phyloP scores from a whole-genome alignment of 108 stramenopile genomes.

The Pseudonitzschia multiseries region DNA sequence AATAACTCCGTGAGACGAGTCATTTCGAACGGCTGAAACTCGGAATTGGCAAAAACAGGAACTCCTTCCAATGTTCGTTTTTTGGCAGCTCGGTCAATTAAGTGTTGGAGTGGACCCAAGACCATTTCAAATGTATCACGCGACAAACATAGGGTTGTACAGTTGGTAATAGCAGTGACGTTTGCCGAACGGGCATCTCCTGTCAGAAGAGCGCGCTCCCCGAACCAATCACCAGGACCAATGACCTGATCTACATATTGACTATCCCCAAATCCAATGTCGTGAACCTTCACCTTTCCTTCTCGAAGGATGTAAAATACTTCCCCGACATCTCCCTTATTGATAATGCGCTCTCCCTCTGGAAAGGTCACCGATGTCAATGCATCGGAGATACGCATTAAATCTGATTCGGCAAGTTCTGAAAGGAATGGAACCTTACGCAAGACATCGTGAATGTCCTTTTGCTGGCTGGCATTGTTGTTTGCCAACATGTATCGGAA shows the following conservation, averaged over 20 bases:
- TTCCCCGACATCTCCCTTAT: constrained; percentile 93
- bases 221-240: constrained; percentile 92
- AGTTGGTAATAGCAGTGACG: constrained; percentile 63
- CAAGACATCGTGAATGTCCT: constrained; percentile 70
- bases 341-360: constrained; percentile 85
- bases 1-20: constrained; percentile 73
- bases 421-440: constrained; percentile 77
- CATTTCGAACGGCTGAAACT: constrained; percentile 84
- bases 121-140: constrained; percentile 81
- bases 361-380: constrained; percentile 79
- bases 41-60: constrained; percentile 82
- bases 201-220: constrained; percentile 94
- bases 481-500: constrained; percentile 92
- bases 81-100: constrained; percentile 81
- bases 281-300: constrained; percentile 86
- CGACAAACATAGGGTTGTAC: constrained; percentile 72
- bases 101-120: constrained; percentile 73
- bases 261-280: constrained; percentile 87
- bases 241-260: constrained; percentile 74
- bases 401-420: constrained; percentile 67
- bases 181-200: constrained; percentile 93
- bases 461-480: constrained; percentile 67
- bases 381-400: constrained; percentile 80
- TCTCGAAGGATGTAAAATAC: constrained; percentile 93
- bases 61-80: constrained; percentile 84